Base-by-base conservation (phyloP, 164 flowering plant species). In the Umbilicus rupestris region DNA sequence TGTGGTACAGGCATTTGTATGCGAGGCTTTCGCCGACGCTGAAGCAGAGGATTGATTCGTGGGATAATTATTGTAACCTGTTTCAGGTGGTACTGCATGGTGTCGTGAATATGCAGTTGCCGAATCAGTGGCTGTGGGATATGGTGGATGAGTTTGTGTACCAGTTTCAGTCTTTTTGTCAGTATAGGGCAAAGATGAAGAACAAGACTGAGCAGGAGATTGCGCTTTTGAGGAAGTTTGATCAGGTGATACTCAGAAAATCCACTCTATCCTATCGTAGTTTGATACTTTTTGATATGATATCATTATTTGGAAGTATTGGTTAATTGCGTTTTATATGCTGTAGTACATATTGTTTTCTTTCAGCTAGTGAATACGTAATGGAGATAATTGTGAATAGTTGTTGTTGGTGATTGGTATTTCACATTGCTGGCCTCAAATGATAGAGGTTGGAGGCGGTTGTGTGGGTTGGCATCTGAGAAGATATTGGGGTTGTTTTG, bases 81-180 rank as follows among this genome's bases (percentile, higher is more conserved):
- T 92, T 92, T 71, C 88, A 81, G 83, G 87, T 85, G 66, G 97
- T 92, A 66, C 74, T 95, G 74, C 97, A 89, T 69, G 96, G 99
- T 5, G 96, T 87, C 46, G 97, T 95, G 33, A 95, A 85, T 68
- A 95, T 89, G 97, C 99, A 95, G 76, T 69, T 95, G 74, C 97
- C 97, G 0, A 92, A 92, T 68, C 99, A 95, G 85, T 95, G 99
- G 99, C 68, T 95, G 65, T 92, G 99, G 99, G 99, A 95, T 68
- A 95, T 92, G 99, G 96, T 95, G 11, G 99, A 95, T 79, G 99
- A 95, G 80, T 95, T 95, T 77, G 96, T 95, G 8, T 95, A 92
- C 68, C 99, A 95, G 82, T 95, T 92, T 64, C 99, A 95, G 85
- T 82, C 88, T 17, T 95, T 87, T 74, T 92, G 97, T 65, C 97